These are phyloP conservation scores for Corchorus capsularis DNA, from an alignment of 345 rosid genomes.

Conservation along the genomic window DNA sequence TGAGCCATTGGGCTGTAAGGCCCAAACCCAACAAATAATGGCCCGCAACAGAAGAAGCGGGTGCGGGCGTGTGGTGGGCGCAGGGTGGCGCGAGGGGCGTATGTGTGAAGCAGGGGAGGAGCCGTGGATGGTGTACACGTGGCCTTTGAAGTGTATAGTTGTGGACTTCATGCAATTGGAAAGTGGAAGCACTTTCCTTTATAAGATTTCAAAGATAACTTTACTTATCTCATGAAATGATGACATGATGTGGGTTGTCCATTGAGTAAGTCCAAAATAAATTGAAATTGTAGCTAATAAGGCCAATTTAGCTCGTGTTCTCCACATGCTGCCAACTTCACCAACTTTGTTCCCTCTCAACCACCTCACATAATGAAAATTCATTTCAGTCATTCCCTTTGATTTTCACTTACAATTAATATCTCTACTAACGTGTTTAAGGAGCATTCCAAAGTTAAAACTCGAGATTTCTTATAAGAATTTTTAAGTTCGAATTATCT, in stretches of 20 bases:
- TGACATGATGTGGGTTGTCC: background rate
- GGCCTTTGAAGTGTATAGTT: background rate
- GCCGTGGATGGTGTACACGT: conserved; percentile 8
- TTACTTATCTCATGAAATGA: background rate
- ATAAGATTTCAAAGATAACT: background rate
- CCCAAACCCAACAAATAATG: background rate
- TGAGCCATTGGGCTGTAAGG: background rate
- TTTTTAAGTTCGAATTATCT: too few relatives aligned
- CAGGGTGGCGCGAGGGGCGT: conserved; percentile 4
- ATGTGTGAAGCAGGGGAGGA: background rate
- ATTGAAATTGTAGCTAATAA: background rate
- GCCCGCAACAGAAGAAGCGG: background rate
- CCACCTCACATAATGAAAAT: background rate
- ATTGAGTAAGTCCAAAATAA: background rate
- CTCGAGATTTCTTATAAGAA: too few relatives aligned
- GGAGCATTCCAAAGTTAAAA: too few relatives aligned
- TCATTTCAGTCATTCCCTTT: too few relatives aligned
- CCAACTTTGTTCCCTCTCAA: conserved; percentile 9
- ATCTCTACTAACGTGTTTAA: too few relatives aligned
- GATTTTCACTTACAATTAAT: too few relatives aligned
- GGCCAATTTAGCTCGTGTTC: background rate
- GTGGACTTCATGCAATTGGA: background rate
- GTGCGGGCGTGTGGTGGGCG: background rate
- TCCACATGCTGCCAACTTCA: conserved; percentile 9
- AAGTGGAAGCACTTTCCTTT: background rate